Evolutionary conservation across 2,329 filamentous ascomycete species (phyloP).

Genomic region (Aureobasidium leucospermi): DNA sequence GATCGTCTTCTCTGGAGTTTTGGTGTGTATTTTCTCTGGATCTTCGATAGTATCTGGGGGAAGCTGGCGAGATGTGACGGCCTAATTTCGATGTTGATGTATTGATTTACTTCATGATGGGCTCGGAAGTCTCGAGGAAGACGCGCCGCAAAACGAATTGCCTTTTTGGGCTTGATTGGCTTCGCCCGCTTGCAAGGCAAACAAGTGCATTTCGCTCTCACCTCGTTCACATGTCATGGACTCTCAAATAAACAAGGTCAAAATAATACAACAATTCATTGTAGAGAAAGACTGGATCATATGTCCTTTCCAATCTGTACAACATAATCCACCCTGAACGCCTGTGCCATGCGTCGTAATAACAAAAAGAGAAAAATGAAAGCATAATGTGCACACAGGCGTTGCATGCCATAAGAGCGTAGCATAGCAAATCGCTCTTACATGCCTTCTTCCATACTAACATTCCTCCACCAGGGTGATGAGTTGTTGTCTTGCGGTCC

Average conservation of each 20-base stretch:
- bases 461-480: constrained; percentile 40
- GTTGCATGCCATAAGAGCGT: neutral
- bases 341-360: neutral
- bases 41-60: neutral
- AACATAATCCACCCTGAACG: neutral
- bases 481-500: constrained; percentile 19
- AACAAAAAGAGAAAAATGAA: neutral
- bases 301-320: neutral
- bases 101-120: neutral
- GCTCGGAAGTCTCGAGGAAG: neutral
- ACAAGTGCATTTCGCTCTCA: too few species aligned
- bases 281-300: neutral
- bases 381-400: neutral
- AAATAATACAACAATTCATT: neutral
- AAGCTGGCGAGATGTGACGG: neutral
- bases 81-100: neutral
- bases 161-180: neutral
- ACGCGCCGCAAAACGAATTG: constrained; percentile 6
- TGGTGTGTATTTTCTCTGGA: neutral
- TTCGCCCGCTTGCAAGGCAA: neutral
- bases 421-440: constrained; percentile 16
- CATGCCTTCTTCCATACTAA: constrained; percentile 43
- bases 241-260: neutral
- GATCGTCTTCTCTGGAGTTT: too few species aligned
- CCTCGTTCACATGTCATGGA: neutral